These are phyloP conservation scores for Cylindrotheca fusiformis DNA, from an alignment of 108 stramenopile species.

Conservation along the genomic window DNA sequence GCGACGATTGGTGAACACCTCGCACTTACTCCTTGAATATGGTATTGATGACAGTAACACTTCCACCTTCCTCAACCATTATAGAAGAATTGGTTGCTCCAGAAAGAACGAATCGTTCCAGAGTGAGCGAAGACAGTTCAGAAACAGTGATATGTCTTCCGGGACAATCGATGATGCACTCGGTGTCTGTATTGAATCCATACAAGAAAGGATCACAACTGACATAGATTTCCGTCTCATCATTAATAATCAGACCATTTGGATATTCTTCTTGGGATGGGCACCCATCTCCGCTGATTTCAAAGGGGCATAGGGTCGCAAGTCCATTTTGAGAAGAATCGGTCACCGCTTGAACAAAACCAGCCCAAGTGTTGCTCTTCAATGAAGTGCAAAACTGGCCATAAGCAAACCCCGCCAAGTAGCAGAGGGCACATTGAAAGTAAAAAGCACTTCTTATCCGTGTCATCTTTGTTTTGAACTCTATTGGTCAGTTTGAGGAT, in stretches of 20 bases:
- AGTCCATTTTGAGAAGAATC: constrained; percentile 4
- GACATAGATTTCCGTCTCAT: background rate
- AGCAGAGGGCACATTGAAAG: background rate
- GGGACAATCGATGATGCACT: constrained; percentile 29
- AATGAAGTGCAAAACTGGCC: constrained; percentile 9
- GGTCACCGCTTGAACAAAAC: constrained; percentile 12
- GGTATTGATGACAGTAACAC: constrained; percentile 6
- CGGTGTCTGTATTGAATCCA: background rate
- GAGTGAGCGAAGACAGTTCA: background rate
- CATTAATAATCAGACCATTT: constrained; percentile 7
- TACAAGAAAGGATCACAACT: constrained; percentile 7
- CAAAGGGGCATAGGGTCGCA: constrained; percentile 23
- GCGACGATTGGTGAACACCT: background rate
- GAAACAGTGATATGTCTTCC: constrained; percentile 29
- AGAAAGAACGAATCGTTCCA: constrained; percentile 9
- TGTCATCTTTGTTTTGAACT: background rate
- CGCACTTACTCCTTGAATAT: constrained; percentile 7
- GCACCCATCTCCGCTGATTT: constrained; percentile 30
- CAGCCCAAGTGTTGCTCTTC: constrained; percentile 17
- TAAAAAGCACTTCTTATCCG: background rate
- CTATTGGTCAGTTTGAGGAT: no score
- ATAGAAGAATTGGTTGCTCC: constrained; percentile 16
- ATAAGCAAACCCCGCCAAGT: background rate
- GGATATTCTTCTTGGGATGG: constrained; percentile 9
- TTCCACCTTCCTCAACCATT: constrained; percentile 5